phyloP scores from a whole-genome alignment of 2,329 filamentous ascomycete species.

The Fusarium nodosum region DNA sequence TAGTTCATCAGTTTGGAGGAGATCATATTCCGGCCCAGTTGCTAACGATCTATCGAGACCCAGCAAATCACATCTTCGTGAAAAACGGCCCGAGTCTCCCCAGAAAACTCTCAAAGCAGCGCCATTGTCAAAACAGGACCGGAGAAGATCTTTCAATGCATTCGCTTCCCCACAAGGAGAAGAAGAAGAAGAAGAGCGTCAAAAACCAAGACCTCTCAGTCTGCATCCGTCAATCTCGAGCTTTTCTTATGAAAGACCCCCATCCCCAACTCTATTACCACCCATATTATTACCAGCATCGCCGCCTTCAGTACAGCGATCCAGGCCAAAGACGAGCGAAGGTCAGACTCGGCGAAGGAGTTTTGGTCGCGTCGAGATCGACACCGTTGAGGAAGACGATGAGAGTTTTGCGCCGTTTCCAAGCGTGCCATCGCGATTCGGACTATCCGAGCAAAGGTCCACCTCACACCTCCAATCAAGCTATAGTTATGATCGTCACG shows the following conservation, averaged over 20 bases:
- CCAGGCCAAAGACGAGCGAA: constrained; percentile 41
- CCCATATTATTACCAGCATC: constrained; percentile 19
- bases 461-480: constrained; percentile 22
- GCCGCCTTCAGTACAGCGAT: constrained; percentile 35
- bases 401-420: constrained; percentile 45
- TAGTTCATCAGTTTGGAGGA: constrained; percentile 41
- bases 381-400: constrained; percentile 33
- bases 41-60: constrained; percentile 15
- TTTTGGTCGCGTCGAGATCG: constrained; percentile 39
- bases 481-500: constrained; percentile 6
- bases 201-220: constrained; percentile 44
- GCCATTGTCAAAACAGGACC: constrained; percentile 16
- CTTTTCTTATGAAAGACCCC: constrained; percentile 19
- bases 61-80: constrained; percentile 13
- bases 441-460: constrained; percentile 21
- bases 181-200: constrained; percentile 13
- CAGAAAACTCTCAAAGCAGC: constrained; percentile 14
- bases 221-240: constrained; percentile 42
- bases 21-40: constrained; percentile 33
- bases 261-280: constrained; percentile 23
- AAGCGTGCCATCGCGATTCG: constrained; percentile 30
- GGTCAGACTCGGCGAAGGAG: constrained; percentile 18
- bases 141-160: constrained; percentile 46
- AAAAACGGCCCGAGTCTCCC: constrained; percentile 26
- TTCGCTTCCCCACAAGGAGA: constrained; percentile 32